These are phyloP conservation scores for Auricularia heimuer DNA, from an alignment of 768 basidiomycete genomes.

Conservation along the genomic window DNA sequence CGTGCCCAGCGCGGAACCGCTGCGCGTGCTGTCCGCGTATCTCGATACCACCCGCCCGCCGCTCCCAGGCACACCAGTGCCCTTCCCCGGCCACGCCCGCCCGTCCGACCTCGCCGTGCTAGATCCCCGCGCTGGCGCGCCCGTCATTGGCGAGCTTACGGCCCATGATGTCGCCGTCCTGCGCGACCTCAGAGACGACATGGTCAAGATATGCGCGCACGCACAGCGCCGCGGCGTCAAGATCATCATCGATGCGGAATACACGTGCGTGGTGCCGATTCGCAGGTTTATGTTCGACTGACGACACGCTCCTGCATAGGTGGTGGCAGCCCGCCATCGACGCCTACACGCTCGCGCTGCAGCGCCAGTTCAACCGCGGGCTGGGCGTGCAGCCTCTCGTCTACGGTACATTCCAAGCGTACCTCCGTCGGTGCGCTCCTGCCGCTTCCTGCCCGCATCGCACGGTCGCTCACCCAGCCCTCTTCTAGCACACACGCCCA, in stretches of 20 bases:
- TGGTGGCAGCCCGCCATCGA: slow-evolving; percentile 67
- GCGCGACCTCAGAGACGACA: slow-evolving; percentile 47
- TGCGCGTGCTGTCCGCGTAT: slow-evolving; percentile 53
- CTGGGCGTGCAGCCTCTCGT: slow-evolving; percentile 49
- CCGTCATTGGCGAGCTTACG: slow-evolving; percentile 24
- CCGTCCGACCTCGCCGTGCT: slow-evolving; percentile 51
- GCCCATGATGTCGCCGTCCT: slow-evolving; percentile 51
- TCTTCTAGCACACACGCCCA: not conserved
- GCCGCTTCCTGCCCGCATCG: not conserved
- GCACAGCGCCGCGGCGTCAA: slow-evolving; percentile 56
- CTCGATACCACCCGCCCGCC: slow-evolving; percentile 35
- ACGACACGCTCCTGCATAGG: too few species aligned
- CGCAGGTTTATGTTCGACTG: too few species aligned
- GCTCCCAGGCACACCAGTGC: slow-evolving; percentile 23
- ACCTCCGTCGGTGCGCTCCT: slow-evolving; percentile 53
- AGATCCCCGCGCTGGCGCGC: slow-evolving; percentile 13
- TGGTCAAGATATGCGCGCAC: slow-evolving; percentile 52
- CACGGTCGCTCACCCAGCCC: not conserved
- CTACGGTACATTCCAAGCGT: slow-evolving; percentile 85
- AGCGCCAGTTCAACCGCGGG: slow-evolving; percentile 64
- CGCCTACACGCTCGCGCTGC: slow-evolving; percentile 62
- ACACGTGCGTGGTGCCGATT: slow-evolving; percentile 24
- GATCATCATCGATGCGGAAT: slow-evolving; percentile 79
- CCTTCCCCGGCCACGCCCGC: slow-evolving; percentile 62
- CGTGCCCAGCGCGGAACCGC: slow-evolving; percentile 48